phyloP scores from a whole-genome alignment of 345 rosid genomes.

The Syzygium oleosum region DNA sequence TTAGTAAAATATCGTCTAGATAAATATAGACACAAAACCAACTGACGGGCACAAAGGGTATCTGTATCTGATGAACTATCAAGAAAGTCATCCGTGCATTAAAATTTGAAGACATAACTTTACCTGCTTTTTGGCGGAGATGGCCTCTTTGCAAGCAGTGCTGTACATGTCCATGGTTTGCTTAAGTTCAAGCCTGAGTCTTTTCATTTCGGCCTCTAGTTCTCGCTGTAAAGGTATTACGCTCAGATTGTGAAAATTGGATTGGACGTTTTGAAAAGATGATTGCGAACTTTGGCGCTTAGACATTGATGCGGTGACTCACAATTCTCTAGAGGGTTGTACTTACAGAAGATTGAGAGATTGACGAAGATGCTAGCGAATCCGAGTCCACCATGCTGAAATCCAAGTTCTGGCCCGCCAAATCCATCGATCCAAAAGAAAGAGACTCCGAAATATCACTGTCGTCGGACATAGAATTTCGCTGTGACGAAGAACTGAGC shows the following conservation, averaged over 20 bases:
- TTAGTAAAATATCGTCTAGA: neutral
- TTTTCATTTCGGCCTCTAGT: conserved; percentile 80
- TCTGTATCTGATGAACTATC: neutral
- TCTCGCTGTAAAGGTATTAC: conserved; percentile 31
- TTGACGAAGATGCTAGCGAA: neutral
- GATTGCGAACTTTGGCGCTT: neutral
- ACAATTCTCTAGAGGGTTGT: neutral
- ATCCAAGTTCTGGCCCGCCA: neutral
- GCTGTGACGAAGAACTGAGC: neutral
- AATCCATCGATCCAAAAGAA: neutral
- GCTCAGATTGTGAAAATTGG: neutral
- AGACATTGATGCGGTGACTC: neutral
- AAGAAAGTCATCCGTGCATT: neutral
- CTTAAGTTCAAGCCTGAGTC: conserved; percentile 73
- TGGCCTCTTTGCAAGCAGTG: conserved; percentile 88
- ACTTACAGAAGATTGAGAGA: neutral
- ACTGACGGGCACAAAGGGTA: neutral
- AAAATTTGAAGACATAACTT: neutral
- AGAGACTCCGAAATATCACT: neutral
- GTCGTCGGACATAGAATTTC: neutral
- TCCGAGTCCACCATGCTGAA: neutral
- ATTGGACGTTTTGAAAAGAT: neutral
- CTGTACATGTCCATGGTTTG: conserved; percentile 93
- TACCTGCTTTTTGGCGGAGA: conserved; percentile 68
- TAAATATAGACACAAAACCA: neutral